phyloP scores from a whole-genome alignment of 2,329 filamentous ascomycete species.

The Cladophialophora exuberans region DNA sequence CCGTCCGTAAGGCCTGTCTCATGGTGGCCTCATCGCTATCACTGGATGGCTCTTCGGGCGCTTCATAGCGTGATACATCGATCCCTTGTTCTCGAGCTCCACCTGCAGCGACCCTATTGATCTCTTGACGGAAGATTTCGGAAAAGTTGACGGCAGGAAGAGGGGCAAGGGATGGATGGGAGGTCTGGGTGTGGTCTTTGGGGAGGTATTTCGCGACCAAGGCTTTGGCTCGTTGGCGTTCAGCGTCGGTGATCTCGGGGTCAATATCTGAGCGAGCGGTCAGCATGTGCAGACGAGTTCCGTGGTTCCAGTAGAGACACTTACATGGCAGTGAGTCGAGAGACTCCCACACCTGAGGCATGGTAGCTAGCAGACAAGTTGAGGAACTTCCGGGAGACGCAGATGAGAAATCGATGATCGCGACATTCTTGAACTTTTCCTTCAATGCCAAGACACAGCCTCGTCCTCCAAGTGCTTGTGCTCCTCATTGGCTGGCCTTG shows the following conservation, averaged over 20 bases:
- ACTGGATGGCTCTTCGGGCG: constrained; percentile 61
- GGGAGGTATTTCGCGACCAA: constrained; percentile 71
- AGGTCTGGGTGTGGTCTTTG: constrained; percentile 49
- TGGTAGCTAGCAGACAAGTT: constrained; percentile 40
- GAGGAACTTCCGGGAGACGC: too few species aligned
- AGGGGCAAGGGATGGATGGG: constrained; percentile 64
- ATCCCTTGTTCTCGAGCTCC: constrained; percentile 65
- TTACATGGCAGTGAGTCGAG: constrained; percentile 58
- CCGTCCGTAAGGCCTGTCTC: constrained; percentile 55
- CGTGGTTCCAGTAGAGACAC: not conserved
- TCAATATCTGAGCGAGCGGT: constrained; percentile 71
- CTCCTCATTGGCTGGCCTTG: not conserved
- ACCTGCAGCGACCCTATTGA: constrained; percentile 66
- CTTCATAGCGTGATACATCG: constrained; percentile 82
- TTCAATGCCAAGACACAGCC: constrained; percentile 5
- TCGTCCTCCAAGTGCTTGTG: constrained; percentile 1
- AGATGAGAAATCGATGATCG: not conserved
- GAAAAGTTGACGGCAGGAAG: constrained; percentile 62
- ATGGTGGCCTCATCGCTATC: constrained; percentile 45
- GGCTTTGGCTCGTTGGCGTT: constrained; percentile 67
- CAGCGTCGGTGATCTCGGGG: constrained; percentile 62
- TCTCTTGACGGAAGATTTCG: constrained; percentile 67
- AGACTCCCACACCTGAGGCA: constrained; percentile 70
- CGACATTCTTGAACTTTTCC: constrained; percentile 3
- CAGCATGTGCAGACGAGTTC: constrained; percentile 19